Base-by-base conservation (phyloP, 495 filamentous ascomycete genomes). In the Penicillium paxilli region DNA sequence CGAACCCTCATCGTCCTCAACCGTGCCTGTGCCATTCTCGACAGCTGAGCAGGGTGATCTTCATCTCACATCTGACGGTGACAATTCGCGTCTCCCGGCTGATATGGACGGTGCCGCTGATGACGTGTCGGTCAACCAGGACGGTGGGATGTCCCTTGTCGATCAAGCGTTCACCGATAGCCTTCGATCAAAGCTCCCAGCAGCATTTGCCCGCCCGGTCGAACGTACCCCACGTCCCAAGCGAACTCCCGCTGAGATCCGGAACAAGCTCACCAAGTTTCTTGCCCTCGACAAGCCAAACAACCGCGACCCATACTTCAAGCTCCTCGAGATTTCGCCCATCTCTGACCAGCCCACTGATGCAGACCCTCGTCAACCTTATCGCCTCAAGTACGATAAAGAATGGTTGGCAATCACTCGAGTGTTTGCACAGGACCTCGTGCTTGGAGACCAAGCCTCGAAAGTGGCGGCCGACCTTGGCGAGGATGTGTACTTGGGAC, bases 361-460 rank as follows among this genome's bases (percentile, higher is more conserved):
- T 2, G 49, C 54, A 14, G 50, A 60, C 4, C 20, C n/a, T 4
- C 32, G 63, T 22, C 54, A 73, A 14, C 74, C 71, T 2, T 63
- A 72, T 42, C 65, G 67, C 5, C 82, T 98, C 4, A 69, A 83
- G 26, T 97, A 98, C 67, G 94, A 98, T 67, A 84, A 85, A 24
- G 94, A 98, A 73, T 98, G 92, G 92, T 83, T 98, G 3, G 87
- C 94, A 7, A 96, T 98, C 57, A 89, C 86, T 2, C 90, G 92
- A 12, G 85, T 85, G 2, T 92, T 96, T 62, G 83, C 87, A 22
- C 53, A 76, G 0, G 74, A 82, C 28, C 72, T 91, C 3, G 62
- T 67, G 5, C 71, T 92, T 28, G 87, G 87, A 23, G 74, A 88
- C 57, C 75, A 72, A 3, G 63, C 52, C 10, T 76, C 79, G 1